Evolutionary conservation across 2,329 filamentous ascomycete genomes (phyloP), one percentile per base, ranked within the genome.

Genomic region (Paracoccidioides lutzii): DNA sequence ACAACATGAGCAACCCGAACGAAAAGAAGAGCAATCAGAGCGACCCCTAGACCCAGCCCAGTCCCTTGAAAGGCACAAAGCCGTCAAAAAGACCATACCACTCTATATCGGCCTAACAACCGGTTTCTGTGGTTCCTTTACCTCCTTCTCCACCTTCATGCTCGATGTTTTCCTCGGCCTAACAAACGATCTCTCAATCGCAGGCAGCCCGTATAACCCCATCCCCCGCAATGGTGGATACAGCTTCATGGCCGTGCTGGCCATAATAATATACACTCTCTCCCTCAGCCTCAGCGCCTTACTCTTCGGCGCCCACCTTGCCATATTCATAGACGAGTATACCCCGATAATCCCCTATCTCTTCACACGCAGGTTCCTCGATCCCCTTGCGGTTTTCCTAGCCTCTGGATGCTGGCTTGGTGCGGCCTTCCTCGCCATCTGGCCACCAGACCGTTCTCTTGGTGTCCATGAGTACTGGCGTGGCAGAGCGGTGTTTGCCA

Each of bases 81-180:
- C 82, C 4, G 72, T 76, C 33, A 95, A 95, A 67, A 95, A 94
- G 74, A 87, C 87, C 0, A 86, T 95, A 33, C 90, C 91, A 0
- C 76, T 95, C 0, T 95, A 94, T 66, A 85, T 95, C 57, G 90
- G 87, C 52, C 80, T 96, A 5, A 81, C 88, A 0, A 95, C 87
- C 0, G 91, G 87, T 9, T 93, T 93, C 69, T 95, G 89, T 64
- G 88, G 91, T 59, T 90, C 87, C 61, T 88, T 93, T 65, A 96
- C 90, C 0, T 90, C 86, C 8, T 95, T 95, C 70, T 95, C 90
- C 0, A 83, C 84, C 22, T 94, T 95, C 66, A 83, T 90, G 49
- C 80, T 87, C 5, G 90, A 95, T 63, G 72, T 78, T 12, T 95
- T 94, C 66, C 78, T 95, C 28, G 85, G 88, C 0, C 71, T 94